These are phyloP conservation scores for Neophaeococcomyces mojaviensis DNA, from an alignment of 2,329 filamentous ascomycete species.

Conservation along the genomic window DNA sequence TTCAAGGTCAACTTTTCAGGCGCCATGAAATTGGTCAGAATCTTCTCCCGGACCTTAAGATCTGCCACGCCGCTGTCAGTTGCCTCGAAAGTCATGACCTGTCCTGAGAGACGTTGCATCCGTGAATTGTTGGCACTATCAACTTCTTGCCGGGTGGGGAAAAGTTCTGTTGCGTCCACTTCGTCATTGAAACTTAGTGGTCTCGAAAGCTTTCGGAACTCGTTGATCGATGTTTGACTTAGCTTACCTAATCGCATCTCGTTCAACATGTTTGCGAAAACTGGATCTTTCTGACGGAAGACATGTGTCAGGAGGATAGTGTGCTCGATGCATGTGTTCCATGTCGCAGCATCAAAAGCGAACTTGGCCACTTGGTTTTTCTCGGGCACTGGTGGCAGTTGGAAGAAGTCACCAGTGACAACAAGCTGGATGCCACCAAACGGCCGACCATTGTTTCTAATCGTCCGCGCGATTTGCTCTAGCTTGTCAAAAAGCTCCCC, in stretches of 20 bases:
- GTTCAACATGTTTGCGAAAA: constrained; percentile 92
- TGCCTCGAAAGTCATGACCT: constrained; percentile 61
- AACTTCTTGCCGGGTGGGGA: constrained; percentile 83
- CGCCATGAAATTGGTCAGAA: constrained; percentile 88
- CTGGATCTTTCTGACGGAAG: constrained; percentile 86
- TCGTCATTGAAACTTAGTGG: constrained; percentile 65
- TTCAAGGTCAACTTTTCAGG: constrained; percentile 74
- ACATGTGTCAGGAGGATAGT: constrained; percentile 93
- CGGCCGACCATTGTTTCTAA: constrained; percentile 83
- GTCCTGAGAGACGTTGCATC: constrained; percentile 64
- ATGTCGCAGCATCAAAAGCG: constrained; percentile 84
- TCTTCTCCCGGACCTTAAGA: constrained; percentile 60
- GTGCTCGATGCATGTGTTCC: constrained; percentile 87
- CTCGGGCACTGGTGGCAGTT: constrained; percentile 88
- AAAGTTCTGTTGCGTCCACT: constrained; percentile 80
- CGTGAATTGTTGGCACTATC: constrained; percentile 74
- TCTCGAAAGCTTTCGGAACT: constrained; percentile 67
- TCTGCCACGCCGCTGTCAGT: constrained; percentile 67
- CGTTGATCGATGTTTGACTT: constrained; percentile 63
- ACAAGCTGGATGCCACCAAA: constrained; percentile 96
- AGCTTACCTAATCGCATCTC: constrained; percentile 91
- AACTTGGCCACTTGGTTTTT: constrained; percentile 69
- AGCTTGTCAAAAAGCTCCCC: constrained; percentile 95
- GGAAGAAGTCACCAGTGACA: constrained; percentile 96
- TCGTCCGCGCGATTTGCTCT: constrained; percentile 72